Evolutionary conservation across 129 eudicot genomes (phyloP).

Genomic region (Helianthus annuus): DNA sequence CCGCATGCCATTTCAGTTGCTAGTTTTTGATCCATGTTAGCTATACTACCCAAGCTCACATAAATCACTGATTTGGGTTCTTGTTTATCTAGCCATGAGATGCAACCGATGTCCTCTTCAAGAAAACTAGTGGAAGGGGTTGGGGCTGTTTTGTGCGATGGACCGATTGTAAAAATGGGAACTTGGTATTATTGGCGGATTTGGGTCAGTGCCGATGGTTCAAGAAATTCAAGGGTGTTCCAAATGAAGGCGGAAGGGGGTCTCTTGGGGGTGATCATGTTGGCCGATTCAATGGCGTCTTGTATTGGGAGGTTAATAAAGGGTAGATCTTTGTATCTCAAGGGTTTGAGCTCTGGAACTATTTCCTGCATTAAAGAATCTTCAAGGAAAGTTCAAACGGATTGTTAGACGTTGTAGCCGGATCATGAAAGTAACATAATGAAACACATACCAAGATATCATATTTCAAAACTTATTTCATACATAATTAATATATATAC

Average conservation of each 20-base stretch:
- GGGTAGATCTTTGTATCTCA: conserved; percentile 56
- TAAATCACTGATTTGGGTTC: conserved; percentile 51
- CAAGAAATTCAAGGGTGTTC: conserved; percentile 50
- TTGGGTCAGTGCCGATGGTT: conserved; percentile 33
- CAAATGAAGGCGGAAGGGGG: conserved; percentile 48
- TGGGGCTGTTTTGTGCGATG: conserved; percentile 47
- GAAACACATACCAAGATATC: not conserved
- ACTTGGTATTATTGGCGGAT: conserved; percentile 38
- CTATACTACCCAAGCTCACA: conserved; percentile 62
- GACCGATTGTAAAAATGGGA: conserved; percentile 53
- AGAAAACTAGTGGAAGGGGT: conserved; percentile 37
- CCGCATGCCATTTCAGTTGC: conserved; percentile 63
- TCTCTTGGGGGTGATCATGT: conserved; percentile 18
- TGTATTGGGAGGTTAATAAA: not conserved
- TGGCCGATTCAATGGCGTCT: not conserved
- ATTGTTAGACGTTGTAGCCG: not conserved
- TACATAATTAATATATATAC: not conserved
- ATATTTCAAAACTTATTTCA: not conserved
- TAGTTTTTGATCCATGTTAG: conserved; percentile 29
- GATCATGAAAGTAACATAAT: not conserved
- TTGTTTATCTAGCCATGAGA: conserved; percentile 57
- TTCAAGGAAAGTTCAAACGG: not conserved
- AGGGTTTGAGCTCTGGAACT: conserved; percentile 40
- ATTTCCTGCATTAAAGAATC: conserved; percentile 33
- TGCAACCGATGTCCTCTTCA: conserved; percentile 43